Percentiles rank a stretch among this genome's conserved stretches.
Evolutionary conservation across 2,329 filamentous ascomycete species (phyloP).

Genomic region (Hymenoscyphus infarciens): DNA sequence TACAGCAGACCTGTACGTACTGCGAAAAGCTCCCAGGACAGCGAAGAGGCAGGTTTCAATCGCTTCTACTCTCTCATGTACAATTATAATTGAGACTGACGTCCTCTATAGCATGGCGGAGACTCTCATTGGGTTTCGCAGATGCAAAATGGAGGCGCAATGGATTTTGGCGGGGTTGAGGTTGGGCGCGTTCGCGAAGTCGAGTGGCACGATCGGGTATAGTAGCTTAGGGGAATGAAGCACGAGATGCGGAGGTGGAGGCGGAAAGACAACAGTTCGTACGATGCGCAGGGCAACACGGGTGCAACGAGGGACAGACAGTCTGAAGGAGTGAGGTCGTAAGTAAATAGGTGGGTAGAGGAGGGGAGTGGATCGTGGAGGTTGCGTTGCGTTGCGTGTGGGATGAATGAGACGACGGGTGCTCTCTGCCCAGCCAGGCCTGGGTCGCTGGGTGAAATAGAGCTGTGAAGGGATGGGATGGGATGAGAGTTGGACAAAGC

Average conservation of each 20-base stretch:
- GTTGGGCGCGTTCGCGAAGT: constrained; percentile 1
- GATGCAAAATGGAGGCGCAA: background rate
- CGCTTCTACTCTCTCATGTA: constrained; percentile 1
- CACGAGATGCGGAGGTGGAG: constrained; percentile 15
- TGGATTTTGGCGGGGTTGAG: constrained; percentile 7
- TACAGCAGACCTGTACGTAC: background rate
- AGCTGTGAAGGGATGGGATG: background rate
- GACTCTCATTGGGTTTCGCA: background rate
- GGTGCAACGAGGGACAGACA: background rate
- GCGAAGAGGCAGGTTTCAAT: background rate
- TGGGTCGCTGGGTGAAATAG: background rate
- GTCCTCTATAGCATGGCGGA: background rate
- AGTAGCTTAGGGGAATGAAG: constrained; percentile 5
- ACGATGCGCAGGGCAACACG: background rate
- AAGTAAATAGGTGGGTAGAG: background rate
- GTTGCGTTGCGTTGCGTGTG: background rate
- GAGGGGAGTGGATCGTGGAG: background rate
- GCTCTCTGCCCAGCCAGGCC: background rate
- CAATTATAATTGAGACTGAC: constrained; percentile 3
- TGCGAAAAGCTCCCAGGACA: background rate
- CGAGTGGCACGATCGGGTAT: constrained; percentile 11
- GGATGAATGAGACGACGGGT: background rate
- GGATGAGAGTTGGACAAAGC: background rate
- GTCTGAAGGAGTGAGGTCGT: background rate
- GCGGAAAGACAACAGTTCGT: constrained; percentile 5